Base-by-base conservation (phyloP, 192 early-diverging fungal genomes). In the Backusella circina region DNA sequence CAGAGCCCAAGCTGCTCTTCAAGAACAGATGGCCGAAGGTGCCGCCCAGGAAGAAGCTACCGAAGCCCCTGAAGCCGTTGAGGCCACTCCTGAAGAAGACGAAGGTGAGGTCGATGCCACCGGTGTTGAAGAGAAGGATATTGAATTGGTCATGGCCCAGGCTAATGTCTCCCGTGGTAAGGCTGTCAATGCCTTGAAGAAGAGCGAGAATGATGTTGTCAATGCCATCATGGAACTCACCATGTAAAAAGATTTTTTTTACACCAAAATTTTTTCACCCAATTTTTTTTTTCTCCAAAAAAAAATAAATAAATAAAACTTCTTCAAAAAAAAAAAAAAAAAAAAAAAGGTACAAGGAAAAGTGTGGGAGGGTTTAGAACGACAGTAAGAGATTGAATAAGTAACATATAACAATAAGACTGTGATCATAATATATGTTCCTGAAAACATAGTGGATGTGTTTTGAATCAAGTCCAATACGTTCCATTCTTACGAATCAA, bases 111-210 rank as follows among this genome's bases (percentile, higher is more conserved):
- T 95, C 31, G 95, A 96, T 83, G 97, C 92, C 79, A 77, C 87
- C 32, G 95, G 94, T 73, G 87, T 98, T 75, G 94, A 92, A 71
- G 91, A 85, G 80, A 93, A 94, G 86, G 96, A 99, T 84, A 94
- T 99, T 81, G 98, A 96, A 81, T 87, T 98, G 54, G 95, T 99
- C 79, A 92, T 98, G 83, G 77, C 80, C 65, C 98, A 99, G 89
- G 95, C 96, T 76, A 91, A 90, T 84, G 92, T 91, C 80, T 86
- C 88, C 68, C 93, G 97, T 47, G 76, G 86, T 83, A 93, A 95
- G 89, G 98, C 98, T 35, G 86, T 98, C 82, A 92, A 91, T 84
- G 97, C 96, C 41, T 88, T 99, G 77, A 95, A 93, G 86, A 86
- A 86, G 73, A 91, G 91, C 87, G 81, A 88, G 76, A 93, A 89